Percentiles rank a stretch among this genome's conserved stretches.
phyloP scores from a whole-genome alignment of 1,284 basidiomycete genomes.

The Ustilago lituana region DNA sequence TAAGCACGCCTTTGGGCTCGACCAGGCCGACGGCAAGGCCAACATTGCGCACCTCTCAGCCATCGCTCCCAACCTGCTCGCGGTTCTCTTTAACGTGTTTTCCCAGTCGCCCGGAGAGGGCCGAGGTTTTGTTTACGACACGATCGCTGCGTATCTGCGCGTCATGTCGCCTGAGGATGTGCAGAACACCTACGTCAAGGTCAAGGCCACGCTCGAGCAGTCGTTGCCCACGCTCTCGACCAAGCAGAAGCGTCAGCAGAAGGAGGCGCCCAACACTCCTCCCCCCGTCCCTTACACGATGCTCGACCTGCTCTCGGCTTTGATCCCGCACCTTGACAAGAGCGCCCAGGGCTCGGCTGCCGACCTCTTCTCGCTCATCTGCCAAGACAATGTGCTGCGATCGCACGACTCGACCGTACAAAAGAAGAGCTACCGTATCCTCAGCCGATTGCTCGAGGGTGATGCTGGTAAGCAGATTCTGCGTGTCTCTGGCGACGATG shows the following conservation, averaged over 20 bases:
- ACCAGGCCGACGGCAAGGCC: conserved; percentile 73
- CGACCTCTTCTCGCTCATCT: conserved; percentile 71
- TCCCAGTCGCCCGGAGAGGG: conserved; percentile 80
- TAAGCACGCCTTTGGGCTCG: conserved; percentile 71
- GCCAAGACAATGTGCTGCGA: conserved; percentile 71
- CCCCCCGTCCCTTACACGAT: conserved; percentile 77
- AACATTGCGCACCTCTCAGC: conserved; percentile 80
- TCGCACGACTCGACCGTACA: conserved; percentile 80
- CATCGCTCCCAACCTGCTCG: conserved; percentile 89
- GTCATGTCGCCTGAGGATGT: conserved; percentile 76
- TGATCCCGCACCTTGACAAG: conserved; percentile 73
- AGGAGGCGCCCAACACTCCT: conserved; percentile 39
- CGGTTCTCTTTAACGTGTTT: conserved; percentile 97
- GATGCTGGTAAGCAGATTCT: conserved; percentile 47
- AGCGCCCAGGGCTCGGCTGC: conserved; percentile 38
- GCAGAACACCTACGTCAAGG: conserved; percentile 80
- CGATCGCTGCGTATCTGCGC: conserved; percentile 84
- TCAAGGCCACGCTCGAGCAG: conserved; percentile 79
- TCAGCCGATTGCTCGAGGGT: conserved; percentile 72
- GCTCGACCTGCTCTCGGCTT: conserved; percentile 86
- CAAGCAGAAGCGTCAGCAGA: conserved; percentile 39
- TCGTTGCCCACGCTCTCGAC: conserved; percentile 71
- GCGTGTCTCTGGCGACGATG: conserved; percentile 8
- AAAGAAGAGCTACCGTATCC: conserved; percentile 91
- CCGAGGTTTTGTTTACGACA: conserved; percentile 85